These are phyloP conservation scores for Venturia effusa DNA, from an alignment of 2,329 filamentous ascomycete species.

Conservation along the genomic window DNA sequence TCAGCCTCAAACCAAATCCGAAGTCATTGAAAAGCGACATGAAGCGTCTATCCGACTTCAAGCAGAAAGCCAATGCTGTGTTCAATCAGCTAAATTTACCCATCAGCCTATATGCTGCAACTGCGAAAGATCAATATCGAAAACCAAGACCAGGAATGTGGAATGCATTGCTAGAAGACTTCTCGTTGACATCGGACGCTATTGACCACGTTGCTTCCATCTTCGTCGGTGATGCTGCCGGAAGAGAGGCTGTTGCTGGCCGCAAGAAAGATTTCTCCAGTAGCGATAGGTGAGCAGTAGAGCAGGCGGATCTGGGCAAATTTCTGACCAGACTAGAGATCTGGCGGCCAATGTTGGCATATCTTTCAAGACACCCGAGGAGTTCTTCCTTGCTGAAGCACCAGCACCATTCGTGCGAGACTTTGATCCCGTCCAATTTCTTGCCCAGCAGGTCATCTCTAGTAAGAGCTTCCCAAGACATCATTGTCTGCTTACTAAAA, in stretches of 20 bases:
- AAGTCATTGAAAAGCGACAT: constrained; percentile 58
- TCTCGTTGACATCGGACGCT: constrained; percentile 33
- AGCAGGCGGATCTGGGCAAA: background rate
- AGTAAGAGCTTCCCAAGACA: background rate
- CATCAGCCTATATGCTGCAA: constrained; percentile 75
- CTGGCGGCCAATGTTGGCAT: constrained; percentile 80
- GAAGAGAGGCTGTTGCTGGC: constrained; percentile 31
- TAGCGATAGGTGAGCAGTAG: constrained; percentile 41
- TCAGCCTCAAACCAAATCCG: constrained; percentile 65
- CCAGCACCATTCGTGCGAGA: constrained; percentile 54
- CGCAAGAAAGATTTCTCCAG: constrained; percentile 47
- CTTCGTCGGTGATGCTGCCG: constrained; percentile 82
- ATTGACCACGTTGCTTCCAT: constrained; percentile 64
- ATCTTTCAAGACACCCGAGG: constrained; percentile 75
- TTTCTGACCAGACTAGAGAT: constrained; percentile 41
- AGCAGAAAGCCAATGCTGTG: constrained; percentile 62
- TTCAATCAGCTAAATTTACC: constrained; percentile 65
- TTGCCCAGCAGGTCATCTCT: background rate
- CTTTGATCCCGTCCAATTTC: constrained; percentile 52
- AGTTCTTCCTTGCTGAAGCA: constrained; percentile 68
- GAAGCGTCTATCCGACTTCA: constrained; percentile 67
- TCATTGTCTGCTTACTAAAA: background rate
- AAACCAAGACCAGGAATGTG: constrained; percentile 91
- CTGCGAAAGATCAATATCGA: constrained; percentile 66
- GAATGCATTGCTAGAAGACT: constrained; percentile 50